Evolutionary conservation across 1,139 yeast species (phyloP).

Genomic region (Candida gigantensis): DNA sequence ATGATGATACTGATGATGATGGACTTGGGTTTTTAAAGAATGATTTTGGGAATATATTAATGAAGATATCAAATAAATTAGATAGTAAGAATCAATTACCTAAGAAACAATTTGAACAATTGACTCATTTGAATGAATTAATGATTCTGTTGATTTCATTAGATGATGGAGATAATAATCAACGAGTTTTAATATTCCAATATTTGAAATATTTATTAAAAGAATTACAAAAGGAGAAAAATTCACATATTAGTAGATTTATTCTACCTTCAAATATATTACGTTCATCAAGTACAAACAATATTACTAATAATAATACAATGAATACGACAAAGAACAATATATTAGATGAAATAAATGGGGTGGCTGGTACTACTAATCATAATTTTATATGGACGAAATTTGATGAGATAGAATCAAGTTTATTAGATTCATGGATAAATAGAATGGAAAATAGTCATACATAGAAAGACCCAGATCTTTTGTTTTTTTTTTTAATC

Average conservation of each 20-base stretch:
- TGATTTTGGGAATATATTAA: constrained; percentile 35
- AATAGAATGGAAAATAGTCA: constrained; percentile 31
- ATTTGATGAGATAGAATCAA: constrained; percentile 47
- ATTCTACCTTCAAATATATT: constrained; percentile 35
- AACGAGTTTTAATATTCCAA: constrained; percentile 38
- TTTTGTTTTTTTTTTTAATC: too few species aligned
- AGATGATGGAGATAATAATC: constrained; percentile 19
- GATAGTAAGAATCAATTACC: constrained; percentile 34
- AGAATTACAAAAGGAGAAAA: constrained; percentile 27
- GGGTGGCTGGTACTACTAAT: background rate
- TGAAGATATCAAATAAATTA: constrained; percentile 37
- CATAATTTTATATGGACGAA: constrained; percentile 17
- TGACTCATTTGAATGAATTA: constrained; percentile 34
- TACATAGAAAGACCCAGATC: too few species aligned
- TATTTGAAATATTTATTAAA: constrained; percentile 43
- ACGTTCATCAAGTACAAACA: background rate
- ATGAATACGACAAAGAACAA: background rate
- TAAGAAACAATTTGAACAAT: constrained; percentile 37
- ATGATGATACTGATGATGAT: constrained; percentile 3
- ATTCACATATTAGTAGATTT: constrained; percentile 24
- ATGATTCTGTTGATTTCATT: constrained; percentile 26
- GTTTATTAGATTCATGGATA: constrained; percentile 47
- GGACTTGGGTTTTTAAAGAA: constrained; percentile 38
- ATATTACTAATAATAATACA: constrained; percentile 16
- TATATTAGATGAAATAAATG: background rate